Base-by-base conservation (phyloP, 2,329 filamentous ascomycete species). In the Graphiopsis chlorocephala region DNA sequence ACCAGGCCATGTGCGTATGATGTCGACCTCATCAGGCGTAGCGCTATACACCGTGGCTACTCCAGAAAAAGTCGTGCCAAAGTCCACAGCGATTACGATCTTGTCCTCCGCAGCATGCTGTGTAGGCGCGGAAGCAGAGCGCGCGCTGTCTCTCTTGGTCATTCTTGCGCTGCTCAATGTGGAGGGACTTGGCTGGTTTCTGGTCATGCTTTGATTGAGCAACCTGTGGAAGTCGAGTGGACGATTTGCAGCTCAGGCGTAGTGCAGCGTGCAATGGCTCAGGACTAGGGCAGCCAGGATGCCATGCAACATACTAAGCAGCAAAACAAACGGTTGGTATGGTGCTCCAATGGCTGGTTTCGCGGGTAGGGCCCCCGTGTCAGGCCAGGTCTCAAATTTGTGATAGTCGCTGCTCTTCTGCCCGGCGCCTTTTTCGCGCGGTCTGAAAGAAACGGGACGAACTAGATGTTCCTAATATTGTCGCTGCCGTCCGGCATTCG, bases 51-150 rank as follows among this genome's bases (percentile, higher is more conserved):
- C 69, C n/a, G 62, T 64, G 31, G 82, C 85, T 80, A 78, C 89
- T 86, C 90, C 90, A 50, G 88, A 91, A 74, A 91, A 93, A 1
- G 90, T 93, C n/a, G 91, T 93, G 15, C 91, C 91, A 79, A 93
- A 93, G 75, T 93, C 91, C 8, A 93, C 86, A 8, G 90, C 91
- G 35, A 93, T 89, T 70, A 93, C 90, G 69, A 92, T 78, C 63
- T 88, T 83, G 73, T 92, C 89, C 33, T 70, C 65, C 11, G 63
- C 48, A 25, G 48, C 45, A 25, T 55, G 15, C n/a, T 42, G 31
- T 20, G n/a, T 15, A 25, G 31, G n/a, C 25, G 50, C 20, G 5
- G 60, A 45, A 42, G 48, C 15, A n/a, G 60, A 33, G 8, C 48
- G 60, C 15, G 31, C 14, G 20, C 58, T 38, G 15, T 52, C 58